Evolutionary conservation across 2,329 filamentous ascomycete genomes (phyloP).

Genomic region (Scleromitrula shiraiana): DNA sequence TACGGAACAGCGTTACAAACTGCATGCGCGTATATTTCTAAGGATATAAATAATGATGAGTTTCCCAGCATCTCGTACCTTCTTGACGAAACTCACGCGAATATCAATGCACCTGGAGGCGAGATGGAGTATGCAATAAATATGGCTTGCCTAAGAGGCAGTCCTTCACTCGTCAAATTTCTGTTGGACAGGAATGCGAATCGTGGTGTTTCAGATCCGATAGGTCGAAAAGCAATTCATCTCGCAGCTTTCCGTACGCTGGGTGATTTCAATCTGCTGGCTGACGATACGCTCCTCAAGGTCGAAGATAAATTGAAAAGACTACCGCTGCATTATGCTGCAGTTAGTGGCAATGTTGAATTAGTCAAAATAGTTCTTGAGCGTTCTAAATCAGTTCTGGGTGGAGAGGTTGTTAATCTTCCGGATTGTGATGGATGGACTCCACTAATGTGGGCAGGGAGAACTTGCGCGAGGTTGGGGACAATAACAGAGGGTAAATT

Average conservation of each 20-base stretch:
- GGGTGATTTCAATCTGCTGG: not conserved
- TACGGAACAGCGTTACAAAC: not conserved
- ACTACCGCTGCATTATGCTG: not conserved
- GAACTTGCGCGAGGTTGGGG: not conserved
- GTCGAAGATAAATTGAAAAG: not conserved
- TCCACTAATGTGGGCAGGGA: not conserved
- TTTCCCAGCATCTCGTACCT: not conserved
- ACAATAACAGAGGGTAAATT: not conserved
- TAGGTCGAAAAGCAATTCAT: not conserved
- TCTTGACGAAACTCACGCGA: not conserved
- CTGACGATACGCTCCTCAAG: not conserved
- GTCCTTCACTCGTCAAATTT: not conserved
- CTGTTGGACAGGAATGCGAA: not conserved
- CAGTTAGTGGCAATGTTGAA: not conserved
- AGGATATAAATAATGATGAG: not conserved
- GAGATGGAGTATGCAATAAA: not conserved
- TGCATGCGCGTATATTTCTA: not conserved
- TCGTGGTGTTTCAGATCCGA: not conserved
- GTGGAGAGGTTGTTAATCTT: not conserved
- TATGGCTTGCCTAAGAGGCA: not conserved
- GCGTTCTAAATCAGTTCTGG: not conserved
- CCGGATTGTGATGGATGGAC: not conserved
- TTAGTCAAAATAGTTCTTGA: not conserved
- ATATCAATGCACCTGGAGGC: not conserved
- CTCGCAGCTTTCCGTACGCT: not conserved